Evolutionary conservation across 306 rosid genomes (phyloP).

Genomic region (Albizia julibrissin): DNA sequence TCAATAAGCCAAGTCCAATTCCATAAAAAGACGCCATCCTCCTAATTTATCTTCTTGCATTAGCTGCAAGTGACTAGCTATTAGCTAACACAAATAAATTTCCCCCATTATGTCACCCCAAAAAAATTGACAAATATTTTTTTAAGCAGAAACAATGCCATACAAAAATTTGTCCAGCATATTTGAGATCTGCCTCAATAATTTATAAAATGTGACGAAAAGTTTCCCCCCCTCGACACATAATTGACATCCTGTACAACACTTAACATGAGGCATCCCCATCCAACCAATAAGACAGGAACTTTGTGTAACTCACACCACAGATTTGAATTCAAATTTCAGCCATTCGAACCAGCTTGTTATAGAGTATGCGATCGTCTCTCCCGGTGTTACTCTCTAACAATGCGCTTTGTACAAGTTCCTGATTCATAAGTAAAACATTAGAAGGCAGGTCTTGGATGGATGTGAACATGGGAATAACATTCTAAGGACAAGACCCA

Average conservation of each 20-base stretch:
- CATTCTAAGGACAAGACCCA: neutral
- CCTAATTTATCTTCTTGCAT: neutral
- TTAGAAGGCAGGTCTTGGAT: conserved; percentile 12
- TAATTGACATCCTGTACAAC: conserved; percentile 6
- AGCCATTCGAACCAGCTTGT: conserved; percentile 77
- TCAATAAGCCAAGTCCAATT: too few relatives aligned
- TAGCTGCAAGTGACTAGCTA: neutral
- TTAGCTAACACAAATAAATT: too few relatives aligned
- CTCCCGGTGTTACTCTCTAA: conserved; percentile 94
- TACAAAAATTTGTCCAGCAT: neutral
- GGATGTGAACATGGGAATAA: neutral
- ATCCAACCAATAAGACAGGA: neutral
- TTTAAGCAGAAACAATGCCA: neutral
- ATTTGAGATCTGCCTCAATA: neutral
- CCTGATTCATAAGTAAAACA: conserved; percentile 51
- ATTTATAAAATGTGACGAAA: neutral
- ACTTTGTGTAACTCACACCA: conserved; percentile 1
- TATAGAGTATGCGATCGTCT: conserved; percentile 86
- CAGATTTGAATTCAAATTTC: conserved; percentile 42
- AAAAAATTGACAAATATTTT: neutral
- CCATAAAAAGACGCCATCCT: too few relatives aligned
- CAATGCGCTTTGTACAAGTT: conserved; percentile 96
- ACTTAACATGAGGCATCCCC: neutral
- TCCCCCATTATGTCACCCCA: too few relatives aligned
- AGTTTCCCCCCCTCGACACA: neutral